These are phyloP conservation scores for Fistulinella staudtii DNA, from an alignment of 1,284 basidiomycete genomes.

Conservation along the genomic window DNA sequence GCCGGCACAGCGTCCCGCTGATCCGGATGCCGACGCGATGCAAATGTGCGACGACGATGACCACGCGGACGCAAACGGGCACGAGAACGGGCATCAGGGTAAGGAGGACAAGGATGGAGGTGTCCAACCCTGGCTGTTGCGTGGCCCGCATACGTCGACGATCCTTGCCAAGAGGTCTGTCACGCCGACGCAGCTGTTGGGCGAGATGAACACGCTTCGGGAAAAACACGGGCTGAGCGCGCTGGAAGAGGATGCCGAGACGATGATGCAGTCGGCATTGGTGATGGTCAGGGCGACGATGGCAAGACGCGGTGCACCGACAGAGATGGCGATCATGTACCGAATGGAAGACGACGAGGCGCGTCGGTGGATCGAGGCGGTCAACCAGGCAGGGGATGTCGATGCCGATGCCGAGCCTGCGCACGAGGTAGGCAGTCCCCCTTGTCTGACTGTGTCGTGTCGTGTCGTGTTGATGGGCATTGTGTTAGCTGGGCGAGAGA, in stretches of 20 bases:
- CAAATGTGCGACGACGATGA: conserved; percentile 9
- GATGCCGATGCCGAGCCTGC: conserved; percentile 39
- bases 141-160: conserved; percentile 44
- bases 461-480: not conserved
- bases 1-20: conserved; percentile 49
- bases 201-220: conserved; percentile 58
- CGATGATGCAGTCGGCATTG: conserved; percentile 56
- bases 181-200: conserved; percentile 43
- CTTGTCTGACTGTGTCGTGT: not conserved
- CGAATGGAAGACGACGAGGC: conserved; percentile 42
- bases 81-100: too few species aligned
- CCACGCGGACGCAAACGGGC: too few species aligned
- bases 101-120: too few species aligned
- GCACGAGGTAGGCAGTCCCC: conserved; percentile 16
- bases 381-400: conserved; percentile 24
- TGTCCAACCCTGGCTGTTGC: conserved; percentile 64
- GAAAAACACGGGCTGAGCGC: conserved; percentile 46
- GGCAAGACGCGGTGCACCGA: conserved; percentile 65
- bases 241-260: conserved; percentile 39
- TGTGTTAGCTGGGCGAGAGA: conserved; percentile 43
- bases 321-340: conserved; percentile 72
- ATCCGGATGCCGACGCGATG: conserved; percentile 10
- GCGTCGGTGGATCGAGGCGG: conserved; percentile 19
- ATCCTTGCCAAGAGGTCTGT: conserved; percentile 47
- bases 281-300: conserved; percentile 61